Evolutionary conservation across 169 alveolate species (phyloP), one percentile per base, ranked within the genome.

Genomic region (Babesia ovis): DNA sequence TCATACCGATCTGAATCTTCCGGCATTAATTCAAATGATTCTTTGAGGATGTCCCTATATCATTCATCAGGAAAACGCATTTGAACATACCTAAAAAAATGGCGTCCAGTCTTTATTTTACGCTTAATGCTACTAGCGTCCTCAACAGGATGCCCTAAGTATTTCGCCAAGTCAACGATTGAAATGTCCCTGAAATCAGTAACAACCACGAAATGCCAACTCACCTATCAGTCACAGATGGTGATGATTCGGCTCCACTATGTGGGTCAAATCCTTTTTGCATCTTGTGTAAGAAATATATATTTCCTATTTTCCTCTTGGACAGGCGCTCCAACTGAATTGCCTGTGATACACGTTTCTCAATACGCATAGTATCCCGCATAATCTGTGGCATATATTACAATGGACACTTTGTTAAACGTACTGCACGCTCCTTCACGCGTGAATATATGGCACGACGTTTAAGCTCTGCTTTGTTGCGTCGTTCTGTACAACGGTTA

Each of bases 241-340:
- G 43, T 41, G 69, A 50, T 64, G 51, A 16, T 23, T 43, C 50
- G 16, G 11, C 39, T 8, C 3, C 9, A 6, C n/a, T 37, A 9
- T 27, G 53, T 22, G 64, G 70, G 37, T 67, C 58, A 45, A 85
- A 70, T 37, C 85, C 89, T 41, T 66, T 46, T 58, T 91, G 95
- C 41, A 91, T 59, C 62, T 91, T 91, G 51, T 72, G 61, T 42
- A 91, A 85, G 93, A 92, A 91, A 55, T 86, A 85, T n/a, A 91
- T 46, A 62, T 89, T 86, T 29, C 60, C 88, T 23, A 84, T 89
- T 83, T 91, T 91, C 50, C 80, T 71, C 67, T 82, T 77, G 22
- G 95, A 91, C 34, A 89, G 89, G 46, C 95, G 76, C 48, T 82
- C 92, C 68, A 89, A 71, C 69, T 85, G 86, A 27, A 89, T 68